Base-by-base conservation (phyloP, 2,329 filamentous ascomycete genomes). In the Dryadomyces quercivorus region DNA sequence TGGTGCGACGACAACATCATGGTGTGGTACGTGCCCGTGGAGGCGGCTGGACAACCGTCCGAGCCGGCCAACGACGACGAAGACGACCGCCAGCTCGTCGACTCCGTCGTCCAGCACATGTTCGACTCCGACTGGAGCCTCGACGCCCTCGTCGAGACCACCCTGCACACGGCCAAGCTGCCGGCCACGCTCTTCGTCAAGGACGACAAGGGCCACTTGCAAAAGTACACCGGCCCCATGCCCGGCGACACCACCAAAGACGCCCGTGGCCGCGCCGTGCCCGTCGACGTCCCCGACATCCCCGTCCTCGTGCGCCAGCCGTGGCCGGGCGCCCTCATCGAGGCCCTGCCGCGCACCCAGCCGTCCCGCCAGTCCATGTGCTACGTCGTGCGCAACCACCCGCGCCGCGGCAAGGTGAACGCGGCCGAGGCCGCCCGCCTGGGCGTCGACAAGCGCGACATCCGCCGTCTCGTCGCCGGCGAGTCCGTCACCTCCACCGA, bases 351-450 rank as follows among this genome's bases (percentile, higher is more conserved):
- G 0, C 74, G 74, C 0, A 87, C 88, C 0, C 70, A 73, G 20
- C 85, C 84, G 5, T 80, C 80, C 1, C 72, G 73, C 31, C 81
- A 84, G 49, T 84, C 88, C 6, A 73, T 96, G 61, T 95, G 86
- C 56, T 98, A 98, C 67, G 84, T 98, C 56, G 77, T 95, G 64
- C 87, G 88, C 61, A 82, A 81, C 53, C 81, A 89, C 58, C 75
- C 83, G 42, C 77, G 85, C 53, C 81, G 93, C 53, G 93, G 93
- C 52, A 92, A 85, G 63, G 96, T 98, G 63, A 75, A 88, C 57
- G 71, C 80, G 0, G 65, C 76, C 50, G 80, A 75, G 55, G 92
- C 90, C 0, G 75, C 71, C 57, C 73, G 71, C 31, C 70, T 90
- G 2, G 84, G 84, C 1, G 78, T 97, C 0, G 69, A 70, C 20